phyloP scores from a whole-genome alignment of 139 green algal genomes.

The Helicosporidium sp. region DNA sequence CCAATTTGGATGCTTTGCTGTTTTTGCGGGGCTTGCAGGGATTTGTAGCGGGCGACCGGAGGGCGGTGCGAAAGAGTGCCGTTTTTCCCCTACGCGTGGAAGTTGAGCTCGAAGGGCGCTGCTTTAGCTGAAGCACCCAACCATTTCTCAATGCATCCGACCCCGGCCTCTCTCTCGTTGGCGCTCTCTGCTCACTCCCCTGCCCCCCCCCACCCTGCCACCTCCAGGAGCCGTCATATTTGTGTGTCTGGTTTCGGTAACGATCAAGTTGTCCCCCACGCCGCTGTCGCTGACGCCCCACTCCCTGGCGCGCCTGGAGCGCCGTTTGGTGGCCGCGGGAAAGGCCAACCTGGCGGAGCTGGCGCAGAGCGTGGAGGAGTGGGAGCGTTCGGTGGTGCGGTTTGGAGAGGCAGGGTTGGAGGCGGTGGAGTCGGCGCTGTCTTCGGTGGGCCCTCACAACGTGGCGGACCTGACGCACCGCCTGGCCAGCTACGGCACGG shows the following conservation, averaged over 20 bases:
- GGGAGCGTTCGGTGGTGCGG: conserved; percentile 8
- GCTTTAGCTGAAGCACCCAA: no score
- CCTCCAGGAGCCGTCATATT: conserved; percentile 18
- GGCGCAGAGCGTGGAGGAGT: conserved; percentile 4
- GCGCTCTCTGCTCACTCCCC: background rate
- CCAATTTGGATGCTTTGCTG: no score
- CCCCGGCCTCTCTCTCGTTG: background rate
- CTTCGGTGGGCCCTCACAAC: conserved; percentile 7
- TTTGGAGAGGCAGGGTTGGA: conserved; percentile 1
- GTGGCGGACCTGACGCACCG: conserved; percentile 6
- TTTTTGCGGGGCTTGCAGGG: no score
- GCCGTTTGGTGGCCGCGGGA: conserved; percentile 25
- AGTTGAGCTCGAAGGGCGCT: background rate
- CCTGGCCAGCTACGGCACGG: background rate
- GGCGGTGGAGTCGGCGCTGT: conserved; percentile 6
- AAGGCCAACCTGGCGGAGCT: conserved; percentile 29
- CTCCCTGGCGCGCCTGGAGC: conserved; percentile 6
- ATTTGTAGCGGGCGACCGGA: no score
- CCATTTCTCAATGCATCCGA: background rate
- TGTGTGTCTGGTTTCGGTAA: conserved; percentile 12
- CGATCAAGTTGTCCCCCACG: conserved; percentile 6
- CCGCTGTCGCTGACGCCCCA: conserved; percentile 4
- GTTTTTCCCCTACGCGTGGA: no score
- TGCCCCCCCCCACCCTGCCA: background rate
- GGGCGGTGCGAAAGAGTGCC: no score